A percentile compares a stretch with the other conserved stretches of the same genome.
phyloP scores from a whole-genome alignment of 176 grass and related monocot species.

The Triticum turgidum region DNA sequence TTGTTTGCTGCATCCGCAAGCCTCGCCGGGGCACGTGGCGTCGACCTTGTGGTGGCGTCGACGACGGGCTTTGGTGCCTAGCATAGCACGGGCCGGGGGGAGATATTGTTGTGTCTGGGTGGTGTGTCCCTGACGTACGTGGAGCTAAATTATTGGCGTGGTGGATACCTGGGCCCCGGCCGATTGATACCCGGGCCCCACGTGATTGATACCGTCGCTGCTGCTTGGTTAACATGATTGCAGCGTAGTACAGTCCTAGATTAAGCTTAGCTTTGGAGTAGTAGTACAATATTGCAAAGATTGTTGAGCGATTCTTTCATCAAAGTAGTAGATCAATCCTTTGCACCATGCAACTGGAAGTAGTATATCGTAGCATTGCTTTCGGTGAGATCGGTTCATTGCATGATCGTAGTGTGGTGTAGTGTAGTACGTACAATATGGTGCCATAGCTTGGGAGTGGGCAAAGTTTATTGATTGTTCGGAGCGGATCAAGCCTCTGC shows the following conservation, averaged over 20 bases:
- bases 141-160: slow-evolving; percentile 35
- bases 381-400: background rate
- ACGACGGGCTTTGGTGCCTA: background rate
- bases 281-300: background rate
- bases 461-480: background rate
- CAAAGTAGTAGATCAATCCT: too few species aligned
- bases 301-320: too few species aligned
- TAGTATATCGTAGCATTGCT: too few species aligned
- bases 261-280: background rate
- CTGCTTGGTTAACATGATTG: background rate
- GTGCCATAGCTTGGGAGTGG: background rate
- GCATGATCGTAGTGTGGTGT: background rate
- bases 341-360: too few species aligned
- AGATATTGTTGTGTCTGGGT: background rate
- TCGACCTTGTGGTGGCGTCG: background rate
- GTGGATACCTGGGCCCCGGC: slow-evolving; percentile 26
- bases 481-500: background rate
- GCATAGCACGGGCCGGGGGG: background rate
- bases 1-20: background rate
- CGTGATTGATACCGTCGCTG: background rate
- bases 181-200: slow-evolving; percentile 19
- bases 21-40: background rate
- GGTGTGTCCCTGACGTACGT: background rate
- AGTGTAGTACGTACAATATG: background rate
- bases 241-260: background rate